phyloP scores from a whole-genome alignment of 2,329 filamentous ascomycete species.

The Fusarium piperis region DNA sequence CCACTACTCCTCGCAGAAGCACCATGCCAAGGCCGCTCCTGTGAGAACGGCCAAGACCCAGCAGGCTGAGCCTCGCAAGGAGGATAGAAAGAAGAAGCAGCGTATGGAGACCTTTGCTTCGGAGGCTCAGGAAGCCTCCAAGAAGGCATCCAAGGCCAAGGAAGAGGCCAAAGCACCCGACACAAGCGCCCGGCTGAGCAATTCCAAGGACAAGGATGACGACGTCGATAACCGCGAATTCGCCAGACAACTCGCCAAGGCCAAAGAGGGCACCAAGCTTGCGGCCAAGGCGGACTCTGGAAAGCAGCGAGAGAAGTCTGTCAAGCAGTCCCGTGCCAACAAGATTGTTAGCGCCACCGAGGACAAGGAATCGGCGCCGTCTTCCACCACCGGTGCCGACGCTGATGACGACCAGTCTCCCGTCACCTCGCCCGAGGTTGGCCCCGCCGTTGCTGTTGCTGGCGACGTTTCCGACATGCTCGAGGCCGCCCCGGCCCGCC shows the following conservation, averaged over 20 bases:
- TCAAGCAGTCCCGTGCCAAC: constrained; percentile 74
- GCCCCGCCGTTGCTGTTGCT: constrained; percentile 64
- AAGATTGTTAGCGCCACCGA: constrained; percentile 57
- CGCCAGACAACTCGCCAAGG: constrained; percentile 75
- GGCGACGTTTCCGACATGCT: constrained; percentile 92
- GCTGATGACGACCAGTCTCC: constrained; percentile 84
- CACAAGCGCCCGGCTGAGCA: constrained; percentile 43
- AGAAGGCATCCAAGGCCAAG: constrained; percentile 55
- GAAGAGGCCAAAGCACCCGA: constrained; percentile 38
- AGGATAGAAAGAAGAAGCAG: constrained; percentile 58
- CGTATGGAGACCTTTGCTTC: constrained; percentile 54
- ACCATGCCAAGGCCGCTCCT: constrained; percentile 41
- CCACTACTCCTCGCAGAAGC: constrained; percentile 48
- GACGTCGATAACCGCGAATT: constrained; percentile 78
- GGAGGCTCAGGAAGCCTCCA: constrained; percentile 48
- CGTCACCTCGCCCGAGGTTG: constrained; percentile 70
- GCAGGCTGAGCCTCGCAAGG: constrained; percentile 50
- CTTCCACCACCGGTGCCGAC: constrained; percentile 78
- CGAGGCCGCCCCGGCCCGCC: constrained; percentile 73
- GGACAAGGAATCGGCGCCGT: constrained; percentile 56
- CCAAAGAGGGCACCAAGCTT: constrained; percentile 75
- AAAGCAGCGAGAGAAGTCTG: constrained; percentile 73
- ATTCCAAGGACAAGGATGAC: constrained; percentile 52
- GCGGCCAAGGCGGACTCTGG: constrained; percentile 61
- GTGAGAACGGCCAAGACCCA: constrained; percentile 44